Conservation (phyloP, 139 green algal species). For the Axilococcus clingmanii region DNA sequence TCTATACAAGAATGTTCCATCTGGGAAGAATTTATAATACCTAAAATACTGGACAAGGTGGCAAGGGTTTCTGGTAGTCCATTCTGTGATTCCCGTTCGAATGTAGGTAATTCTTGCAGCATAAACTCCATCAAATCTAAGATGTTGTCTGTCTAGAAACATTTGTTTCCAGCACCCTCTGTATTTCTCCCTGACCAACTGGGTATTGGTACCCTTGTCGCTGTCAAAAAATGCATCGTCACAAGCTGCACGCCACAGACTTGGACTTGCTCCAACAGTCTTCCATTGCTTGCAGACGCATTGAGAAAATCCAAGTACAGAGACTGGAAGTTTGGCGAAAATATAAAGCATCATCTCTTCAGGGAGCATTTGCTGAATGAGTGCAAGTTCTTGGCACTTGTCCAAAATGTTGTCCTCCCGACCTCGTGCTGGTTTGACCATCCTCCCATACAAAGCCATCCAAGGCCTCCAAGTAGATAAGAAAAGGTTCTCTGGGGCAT, state of each 20-base stretch:
- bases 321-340: conserved; percentile 39
- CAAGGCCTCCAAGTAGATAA: no score
- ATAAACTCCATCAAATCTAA: conserved; percentile 72
- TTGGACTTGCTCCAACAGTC: conserved; percentile 18
- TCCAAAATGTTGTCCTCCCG: not conserved
- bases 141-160: conserved; percentile 63
- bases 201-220: conserved; percentile 7
- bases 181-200: conserved; percentile 26
- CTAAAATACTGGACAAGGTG: conserved; percentile 58
- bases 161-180: conserved; percentile 48
- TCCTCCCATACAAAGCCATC: not conserved
- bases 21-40: conserved; percentile 62
- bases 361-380: conserved; percentile 58
- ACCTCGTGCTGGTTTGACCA: not conserved
- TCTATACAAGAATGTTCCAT: conserved; percentile 67
- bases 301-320: conserved; percentile 35
- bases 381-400: conserved; percentile 36
- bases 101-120: conserved; percentile 78
- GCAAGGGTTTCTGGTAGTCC: conserved; percentile 39
- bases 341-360: conserved; percentile 60
- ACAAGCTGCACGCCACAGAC: conserved; percentile 62
- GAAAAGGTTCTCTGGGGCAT: no score
- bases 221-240: conserved; percentile 36
- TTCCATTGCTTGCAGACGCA: conserved; percentile 66
- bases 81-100: conserved; percentile 39